Evolutionary conservation across 1,139 yeast species (phyloP), one percentile per base, ranked within the genome.

Genomic region (Zygosaccharomyces sapae): DNA sequence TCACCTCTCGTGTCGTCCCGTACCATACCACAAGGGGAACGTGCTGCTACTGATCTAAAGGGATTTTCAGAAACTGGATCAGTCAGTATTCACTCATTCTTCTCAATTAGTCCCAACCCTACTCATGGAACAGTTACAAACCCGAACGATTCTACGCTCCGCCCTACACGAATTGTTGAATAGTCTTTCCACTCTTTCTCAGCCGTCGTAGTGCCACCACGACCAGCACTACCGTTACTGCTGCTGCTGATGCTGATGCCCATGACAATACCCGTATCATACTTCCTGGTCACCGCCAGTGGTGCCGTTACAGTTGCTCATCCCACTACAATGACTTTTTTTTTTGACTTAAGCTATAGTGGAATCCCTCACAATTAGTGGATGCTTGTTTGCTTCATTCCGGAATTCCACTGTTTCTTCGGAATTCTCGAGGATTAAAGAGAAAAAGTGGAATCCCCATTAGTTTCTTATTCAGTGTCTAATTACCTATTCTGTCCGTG

Each of bases 1-100:
- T 38, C 22, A 29, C 41, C 41, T 38, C 41, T 38, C 41, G 41
- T 38, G 41, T 38, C 34, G 41, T 25, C 24, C 34, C 34, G 18
- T 13, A 31, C 34, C 33, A 27, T 38, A 25, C 41, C 41, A 38
- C 41, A 38, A 25, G 41, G 24, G 41, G 41, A 38, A 38, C 41
- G 6, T 38, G 33, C 41, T 25, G 41, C 19, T n/a, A 27, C 41
- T 12, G 34, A 31, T 31, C 34, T 3, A 31, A 13, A 31, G 18
- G 18, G 18, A 29, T 29, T 29, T 12, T 18, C 34, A 31, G 9
- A 31, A 7, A 13, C 18, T 8, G 18, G 34, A 22, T 22, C 25
- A 20, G 12, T 30, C n/a, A 9, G 34, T 31, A 31, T 31, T 31
- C 34, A 13, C 34, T 31, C 34, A 31, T 9, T 31, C 25, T 22